phyloP scores from a whole-genome alignment of 2,329 filamentous ascomycete genomes.

The Parastagonospora nodorum region DNA sequence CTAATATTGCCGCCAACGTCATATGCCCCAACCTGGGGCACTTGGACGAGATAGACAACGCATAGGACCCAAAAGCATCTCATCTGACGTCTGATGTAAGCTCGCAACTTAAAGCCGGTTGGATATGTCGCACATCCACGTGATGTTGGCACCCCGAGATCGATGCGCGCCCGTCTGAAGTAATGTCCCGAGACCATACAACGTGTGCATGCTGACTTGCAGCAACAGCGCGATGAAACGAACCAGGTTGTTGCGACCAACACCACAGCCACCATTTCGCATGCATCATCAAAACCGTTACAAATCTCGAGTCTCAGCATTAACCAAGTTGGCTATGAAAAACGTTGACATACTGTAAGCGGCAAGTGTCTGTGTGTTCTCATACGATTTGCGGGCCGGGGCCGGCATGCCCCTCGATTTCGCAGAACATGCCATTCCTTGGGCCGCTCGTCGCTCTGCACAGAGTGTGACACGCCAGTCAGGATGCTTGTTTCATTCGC shows the following conservation, averaged over 20 bases:
- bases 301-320: not conserved
- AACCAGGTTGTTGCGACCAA: not conserved
- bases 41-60: not conserved
- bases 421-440: slow-evolving; percentile 11
- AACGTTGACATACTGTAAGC: not conserved
- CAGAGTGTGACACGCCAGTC: slow-evolving; percentile 8
- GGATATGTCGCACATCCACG: slow-evolving; percentile 7
- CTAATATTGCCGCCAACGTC: not conserved
- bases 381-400: slow-evolving; percentile 7
- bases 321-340: not conserved
- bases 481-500: slow-evolving; percentile 3
- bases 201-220: slow-evolving; percentile 3
- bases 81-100: slow-evolving; percentile 9
- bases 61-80: not conserved
- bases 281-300: not conserved
- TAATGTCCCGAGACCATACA: slow-evolving; percentile 9
- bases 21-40: not conserved
- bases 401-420: slow-evolving; percentile 11
- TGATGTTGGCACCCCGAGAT: slow-evolving; percentile 1
- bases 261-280: slow-evolving; percentile 4
- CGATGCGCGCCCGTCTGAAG: slow-evolving; percentile 12
- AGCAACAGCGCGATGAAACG: not conserved
- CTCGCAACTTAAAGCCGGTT: slow-evolving; percentile 29
- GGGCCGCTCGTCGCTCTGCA: slow-evolving; percentile 1
- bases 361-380: slow-evolving; percentile 6